phyloP scores from a whole-genome alignment of 179 eudicot species.

The Silene coronaria region DNA sequence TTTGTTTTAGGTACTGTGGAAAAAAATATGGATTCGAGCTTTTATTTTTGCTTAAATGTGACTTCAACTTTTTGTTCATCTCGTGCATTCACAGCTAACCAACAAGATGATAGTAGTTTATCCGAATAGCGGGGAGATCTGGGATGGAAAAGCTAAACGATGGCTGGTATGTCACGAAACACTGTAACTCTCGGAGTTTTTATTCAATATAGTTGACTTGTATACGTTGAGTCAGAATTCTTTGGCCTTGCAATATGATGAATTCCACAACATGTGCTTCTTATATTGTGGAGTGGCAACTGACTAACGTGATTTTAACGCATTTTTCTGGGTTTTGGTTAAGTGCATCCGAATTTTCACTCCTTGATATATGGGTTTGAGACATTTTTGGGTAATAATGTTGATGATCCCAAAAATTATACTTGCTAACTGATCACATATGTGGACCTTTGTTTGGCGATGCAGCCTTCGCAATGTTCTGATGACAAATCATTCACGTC shows the following conservation, averaged over 20 bases:
- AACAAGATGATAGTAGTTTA: conserved; percentile 62
- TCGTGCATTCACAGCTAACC: conserved; percentile 39
- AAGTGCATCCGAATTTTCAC: not conserved
- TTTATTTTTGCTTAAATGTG: not conserved
- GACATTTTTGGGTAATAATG: not conserved
- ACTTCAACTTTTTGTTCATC: not conserved
- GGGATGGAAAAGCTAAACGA: conserved; percentile 72
- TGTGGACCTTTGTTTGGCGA: conserved; percentile 1
- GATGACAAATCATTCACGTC: conserved; percentile 50
- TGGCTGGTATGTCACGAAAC: conserved; percentile 64
- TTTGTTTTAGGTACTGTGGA: not conserved
- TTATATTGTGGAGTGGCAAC: not conserved
- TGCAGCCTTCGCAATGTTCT: conserved; percentile 70
- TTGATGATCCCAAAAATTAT: not conserved
- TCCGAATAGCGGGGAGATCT: conserved; percentile 80
- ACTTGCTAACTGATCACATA: not conserved
- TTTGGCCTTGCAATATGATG: too few species aligned
- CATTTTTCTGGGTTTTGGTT: not conserved
- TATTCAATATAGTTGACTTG: too few species aligned
- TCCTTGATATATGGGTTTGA: not conserved
- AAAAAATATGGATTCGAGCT: not conserved
- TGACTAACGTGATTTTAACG: too few species aligned
- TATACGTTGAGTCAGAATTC: too few species aligned
- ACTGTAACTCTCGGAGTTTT: not conserved
- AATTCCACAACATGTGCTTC: not conserved